A percentile compares a stretch with the other conserved stretches of the same genome.
Evolutionary conservation across 148 eudicot genomes (phyloP).

Genomic region (Limonium bicolor): DNA sequence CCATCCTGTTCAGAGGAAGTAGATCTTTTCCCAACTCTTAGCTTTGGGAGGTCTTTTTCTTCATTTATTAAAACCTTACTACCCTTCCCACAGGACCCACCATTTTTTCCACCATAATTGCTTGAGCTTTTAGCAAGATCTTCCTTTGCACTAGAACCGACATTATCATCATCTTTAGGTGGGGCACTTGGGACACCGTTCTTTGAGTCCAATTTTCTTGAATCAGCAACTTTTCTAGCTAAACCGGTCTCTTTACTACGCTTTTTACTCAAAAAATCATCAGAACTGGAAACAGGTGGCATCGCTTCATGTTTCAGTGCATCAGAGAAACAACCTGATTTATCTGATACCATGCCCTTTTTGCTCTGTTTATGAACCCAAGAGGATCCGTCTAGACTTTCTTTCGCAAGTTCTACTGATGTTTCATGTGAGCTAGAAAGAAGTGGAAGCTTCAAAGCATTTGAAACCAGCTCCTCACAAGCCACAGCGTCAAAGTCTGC

Average conservation of each 20-base stretch:
- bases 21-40: slow-evolving; percentile 12
- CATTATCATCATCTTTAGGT: slow-evolving; percentile 10
- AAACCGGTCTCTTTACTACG: slow-evolving; percentile 19
- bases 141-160: too few species aligned
- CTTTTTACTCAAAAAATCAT: slow-evolving; percentile 21
- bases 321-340: slow-evolving; percentile 7
- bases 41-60: slow-evolving; percentile 16
- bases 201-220: slow-evolving; percentile 7
- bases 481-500: slow-evolving; percentile 26
- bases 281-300: slow-evolving; percentile 14
- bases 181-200: slow-evolving; percentile 8
- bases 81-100: slow-evolving; percentile 13
- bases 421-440: slow-evolving; percentile 25
- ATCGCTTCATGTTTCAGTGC: slow-evolving; percentile 13
- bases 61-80: slow-evolving; percentile 19
- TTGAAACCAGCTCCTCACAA: slow-evolving; percentile 54
- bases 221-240: slow-evolving; percentile 16
- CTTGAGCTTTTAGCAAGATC: slow-evolving; percentile 15
- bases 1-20: slow-evolving; percentile 19
- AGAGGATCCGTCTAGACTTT: slow-evolving; percentile 6
- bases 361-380: slow-evolving; percentile 2
- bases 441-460: slow-evolving; percentile 74
- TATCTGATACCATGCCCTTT: slow-evolving; percentile 15
- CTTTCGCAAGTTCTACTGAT: slow-evolving; percentile 12
- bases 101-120: slow-evolving; percentile 13